phyloP scores from a whole-genome alignment of 805 yeast genomes.

The Ogataea chonburiensis region DNA sequence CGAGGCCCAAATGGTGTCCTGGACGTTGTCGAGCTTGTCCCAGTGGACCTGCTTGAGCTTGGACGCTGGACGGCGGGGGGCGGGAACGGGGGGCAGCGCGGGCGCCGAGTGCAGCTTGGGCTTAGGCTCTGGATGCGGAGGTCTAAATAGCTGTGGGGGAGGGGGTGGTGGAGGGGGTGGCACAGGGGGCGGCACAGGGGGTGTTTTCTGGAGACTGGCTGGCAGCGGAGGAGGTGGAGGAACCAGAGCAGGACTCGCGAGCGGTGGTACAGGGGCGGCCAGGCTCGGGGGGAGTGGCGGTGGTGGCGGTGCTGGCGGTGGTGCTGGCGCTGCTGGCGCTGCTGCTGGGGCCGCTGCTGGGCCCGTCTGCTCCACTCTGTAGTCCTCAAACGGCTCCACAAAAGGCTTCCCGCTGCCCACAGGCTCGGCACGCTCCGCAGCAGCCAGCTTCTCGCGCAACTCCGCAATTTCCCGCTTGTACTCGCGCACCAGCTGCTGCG shows the following conservation, averaged over 20 bases:
- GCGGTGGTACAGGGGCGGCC: neutral
- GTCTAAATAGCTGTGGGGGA: neutral
- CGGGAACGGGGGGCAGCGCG: constrained; percentile 20
- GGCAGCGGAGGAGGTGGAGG: constrained; percentile 34
- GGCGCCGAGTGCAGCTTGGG: constrained; percentile 6
- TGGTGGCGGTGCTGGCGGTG: constrained; percentile 1
- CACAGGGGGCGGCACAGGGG: constrained; percentile 23
- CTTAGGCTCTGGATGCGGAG: neutral
- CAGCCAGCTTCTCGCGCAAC: neutral
- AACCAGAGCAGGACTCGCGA: constrained; percentile 17
- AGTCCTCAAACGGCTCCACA: constrained; percentile 28
- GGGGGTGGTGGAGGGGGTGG: constrained; percentile 19
- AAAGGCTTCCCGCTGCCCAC: neutral
- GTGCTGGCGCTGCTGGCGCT: neutral
- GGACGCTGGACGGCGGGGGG: constrained; percentile 24
- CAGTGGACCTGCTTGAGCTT: constrained; percentile 79
- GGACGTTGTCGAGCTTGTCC: constrained; percentile 65
- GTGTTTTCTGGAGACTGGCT: constrained; percentile 23
- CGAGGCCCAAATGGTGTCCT: constrained; percentile 63
- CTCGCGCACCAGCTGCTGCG: constrained; percentile 35
- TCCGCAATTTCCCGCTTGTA: constrained; percentile 15
- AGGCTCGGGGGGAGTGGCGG: neutral
- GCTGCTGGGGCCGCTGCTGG: neutral
- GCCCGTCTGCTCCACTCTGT: constrained; percentile 10
- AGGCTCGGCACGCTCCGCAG: neutral